A percentile compares a stretch with the other conserved stretches of the same genome.
Evolutionary conservation across 371 early-diverging fungal species (phyloP).

Genomic region (Mortierella sp.): DNA sequence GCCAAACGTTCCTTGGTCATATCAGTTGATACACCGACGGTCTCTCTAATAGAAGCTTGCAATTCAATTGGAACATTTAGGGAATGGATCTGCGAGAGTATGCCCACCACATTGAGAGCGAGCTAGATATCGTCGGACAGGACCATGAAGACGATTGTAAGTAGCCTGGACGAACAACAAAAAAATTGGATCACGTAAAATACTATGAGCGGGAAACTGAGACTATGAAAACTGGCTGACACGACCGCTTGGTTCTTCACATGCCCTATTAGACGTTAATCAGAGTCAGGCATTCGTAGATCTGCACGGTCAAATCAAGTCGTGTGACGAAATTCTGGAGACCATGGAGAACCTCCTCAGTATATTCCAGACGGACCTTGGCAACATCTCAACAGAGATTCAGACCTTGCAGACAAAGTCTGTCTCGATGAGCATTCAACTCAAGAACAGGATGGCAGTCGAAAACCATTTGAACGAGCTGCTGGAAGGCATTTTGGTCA

Average conservation of each 20-base stretch:
- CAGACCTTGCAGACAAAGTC: constrained; percentile 87
- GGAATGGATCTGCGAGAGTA: constrained; percentile 92
- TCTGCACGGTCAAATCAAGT: constrained; percentile 80
- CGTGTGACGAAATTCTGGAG: constrained; percentile 87
- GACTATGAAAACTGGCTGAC: neutral
- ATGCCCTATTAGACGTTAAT: constrained; percentile 67
- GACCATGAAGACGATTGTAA: constrained; percentile 83
- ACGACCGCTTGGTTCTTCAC: neutral
- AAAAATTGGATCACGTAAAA: neutral
- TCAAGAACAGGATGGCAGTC: constrained; percentile 89
- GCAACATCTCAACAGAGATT: constrained; percentile 91
- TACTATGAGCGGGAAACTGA: too few species aligned
- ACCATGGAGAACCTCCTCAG: constrained; percentile 88
- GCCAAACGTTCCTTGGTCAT: too few species aligned
- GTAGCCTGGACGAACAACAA: neutral
- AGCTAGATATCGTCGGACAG: constrained; percentile 78
- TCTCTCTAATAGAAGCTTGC: neutral
- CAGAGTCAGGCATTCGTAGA: constrained; percentile 78
- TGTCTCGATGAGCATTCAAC: constrained; percentile 80
- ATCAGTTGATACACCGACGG: neutral
- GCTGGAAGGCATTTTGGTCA: constrained; percentile 86
- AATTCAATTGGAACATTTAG: constrained; percentile 29
- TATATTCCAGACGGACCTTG: constrained; percentile 89
- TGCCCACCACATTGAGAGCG: constrained; percentile 81
- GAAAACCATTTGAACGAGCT: constrained; percentile 78